These are phyloP conservation scores for Suhomyces panamericanus DNA, from an alignment of 1,139 yeast genomes.

Conservation along the genomic window DNA sequence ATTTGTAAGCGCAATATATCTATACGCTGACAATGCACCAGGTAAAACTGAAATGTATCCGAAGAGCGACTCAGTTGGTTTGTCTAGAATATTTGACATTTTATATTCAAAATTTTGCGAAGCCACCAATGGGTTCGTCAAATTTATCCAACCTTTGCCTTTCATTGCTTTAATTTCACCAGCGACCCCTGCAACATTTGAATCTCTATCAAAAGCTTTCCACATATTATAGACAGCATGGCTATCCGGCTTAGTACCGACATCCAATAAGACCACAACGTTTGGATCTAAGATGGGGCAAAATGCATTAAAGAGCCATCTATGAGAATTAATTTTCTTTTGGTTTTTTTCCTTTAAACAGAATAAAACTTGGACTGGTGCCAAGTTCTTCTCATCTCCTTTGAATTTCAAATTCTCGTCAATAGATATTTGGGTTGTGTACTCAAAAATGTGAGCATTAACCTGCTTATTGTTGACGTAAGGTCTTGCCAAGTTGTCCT, in stretches of 20 bases:
- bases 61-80: constrained; percentile 89
- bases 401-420: constrained; percentile 84
- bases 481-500: constrained; percentile 94
- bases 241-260: constrained; percentile 86
- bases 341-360: constrained; percentile 87
- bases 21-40: constrained; percentile 93
- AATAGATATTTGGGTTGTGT: constrained; percentile 85
- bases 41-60: constrained; percentile 95
- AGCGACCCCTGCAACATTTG: constrained; percentile 97
- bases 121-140: constrained; percentile 89
- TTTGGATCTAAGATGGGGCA: constrained; percentile 90
- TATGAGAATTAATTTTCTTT: constrained; percentile 89
- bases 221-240: constrained; percentile 87
- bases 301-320: constrained; percentile 92
- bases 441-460: constrained; percentile 89
- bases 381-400: constrained; percentile 74
- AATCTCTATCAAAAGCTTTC: constrained; percentile 95
- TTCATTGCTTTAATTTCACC: constrained; percentile 95
- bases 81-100: constrained; percentile 92
- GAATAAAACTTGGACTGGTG: constrained; percentile 89
- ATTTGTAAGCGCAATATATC: constrained; percentile 83
- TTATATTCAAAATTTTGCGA: constrained; percentile 97
- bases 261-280: constrained; percentile 81
- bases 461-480: constrained; percentile 88
- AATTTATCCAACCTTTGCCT: constrained; percentile 78